Evolutionary conservation across 108 stramenopile genomes (phyloP).

Genomic region (Nitzschia sp.): DNA sequence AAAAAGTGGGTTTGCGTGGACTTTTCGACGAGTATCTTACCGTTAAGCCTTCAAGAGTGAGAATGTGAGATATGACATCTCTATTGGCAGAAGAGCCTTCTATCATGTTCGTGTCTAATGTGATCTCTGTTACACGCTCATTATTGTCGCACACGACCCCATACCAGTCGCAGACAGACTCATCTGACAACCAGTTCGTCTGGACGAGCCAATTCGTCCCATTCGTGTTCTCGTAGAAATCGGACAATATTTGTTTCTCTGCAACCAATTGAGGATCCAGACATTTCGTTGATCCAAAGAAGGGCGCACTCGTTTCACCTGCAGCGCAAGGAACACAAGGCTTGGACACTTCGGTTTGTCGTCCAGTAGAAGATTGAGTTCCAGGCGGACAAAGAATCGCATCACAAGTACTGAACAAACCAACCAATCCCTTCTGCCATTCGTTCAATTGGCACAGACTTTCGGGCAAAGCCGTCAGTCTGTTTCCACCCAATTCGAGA

Average conservation of each 20-base stretch:
- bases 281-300: conserved; percentile 41
- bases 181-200: conserved; percentile 22
- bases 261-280: conserved; percentile 15
- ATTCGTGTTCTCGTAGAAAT: conserved; percentile 53
- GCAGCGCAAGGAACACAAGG: conserved; percentile 44
- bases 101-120: conserved; percentile 51
- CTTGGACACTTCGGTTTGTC: conserved; percentile 31
- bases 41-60: conserved; percentile 10
- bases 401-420: conserved; percentile 42
- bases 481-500: conserved; percentile 54
- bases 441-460: conserved; percentile 48
- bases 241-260: conserved; percentile 43
- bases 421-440: conserved; percentile 52
- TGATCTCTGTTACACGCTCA: conserved; percentile 47
- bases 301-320: conserved; percentile 42
- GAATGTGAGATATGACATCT: not conserved
- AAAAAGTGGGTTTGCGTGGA: no score
- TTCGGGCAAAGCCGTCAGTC: conserved; percentile 52
- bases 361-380: conserved; percentile 51
- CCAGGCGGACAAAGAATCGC: conserved; percentile 71
- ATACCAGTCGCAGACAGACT: conserved; percentile 53
- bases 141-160: conserved; percentile 60
- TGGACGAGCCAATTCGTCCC: conserved; percentile 50
- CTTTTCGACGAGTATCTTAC: conserved; percentile 20
- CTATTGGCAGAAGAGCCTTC: not conserved